Evolutionary conservation across 192 early-diverging fungal genomes (phyloP).

Genomic region (Entophlyctis luteolus): DNA sequence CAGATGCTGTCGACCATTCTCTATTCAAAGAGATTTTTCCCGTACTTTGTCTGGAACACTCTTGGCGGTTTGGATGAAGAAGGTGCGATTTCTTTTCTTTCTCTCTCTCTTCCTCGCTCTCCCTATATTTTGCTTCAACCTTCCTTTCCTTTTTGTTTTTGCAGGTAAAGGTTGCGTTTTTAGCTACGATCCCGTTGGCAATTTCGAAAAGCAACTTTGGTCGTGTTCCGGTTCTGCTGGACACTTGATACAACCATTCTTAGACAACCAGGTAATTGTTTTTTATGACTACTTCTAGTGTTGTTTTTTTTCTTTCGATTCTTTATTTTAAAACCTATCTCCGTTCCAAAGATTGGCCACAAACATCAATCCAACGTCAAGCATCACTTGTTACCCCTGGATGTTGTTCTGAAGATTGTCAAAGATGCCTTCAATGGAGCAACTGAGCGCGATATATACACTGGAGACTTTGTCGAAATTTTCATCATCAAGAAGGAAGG

Average conservation of each 20-base stretch:
- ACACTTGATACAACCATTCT: conserved; percentile 92
- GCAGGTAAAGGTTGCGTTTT: conserved; percentile 84
- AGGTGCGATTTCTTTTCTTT: conserved; percentile 44
- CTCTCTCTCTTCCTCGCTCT: background rate
- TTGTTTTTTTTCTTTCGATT: conserved; percentile 1
- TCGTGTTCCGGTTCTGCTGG: conserved; percentile 78
- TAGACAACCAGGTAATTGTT: conserved; percentile 82
- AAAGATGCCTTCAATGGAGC: conserved; percentile 96
- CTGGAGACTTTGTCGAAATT: conserved; percentile 92
- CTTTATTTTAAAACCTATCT: too few species aligned
- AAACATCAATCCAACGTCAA: conserved; percentile 62
- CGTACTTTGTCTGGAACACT: conserved; percentile 88
- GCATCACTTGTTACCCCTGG: conserved; percentile 43
- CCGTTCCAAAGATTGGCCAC: conserved; percentile 57
- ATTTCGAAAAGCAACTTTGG: conserved; percentile 73
- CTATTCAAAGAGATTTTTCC: conserved; percentile 92
- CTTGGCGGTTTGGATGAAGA: conserved; percentile 86
- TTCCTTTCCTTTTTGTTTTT: background rate
- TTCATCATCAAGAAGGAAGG: conserved; percentile 79
- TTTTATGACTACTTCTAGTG: background rate
- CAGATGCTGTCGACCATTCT: conserved; percentile 92
- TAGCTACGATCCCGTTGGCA: conserved; percentile 90
- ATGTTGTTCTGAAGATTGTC: conserved; percentile 69
- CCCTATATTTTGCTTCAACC: background rate
- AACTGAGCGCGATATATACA: conserved; percentile 97